Percentiles rank a stretch among this genome's conserved stretches.
phyloP scores from a whole-genome alignment of 108 stramenopile genomes.

The Cylindrotheca fusiformis region DNA sequence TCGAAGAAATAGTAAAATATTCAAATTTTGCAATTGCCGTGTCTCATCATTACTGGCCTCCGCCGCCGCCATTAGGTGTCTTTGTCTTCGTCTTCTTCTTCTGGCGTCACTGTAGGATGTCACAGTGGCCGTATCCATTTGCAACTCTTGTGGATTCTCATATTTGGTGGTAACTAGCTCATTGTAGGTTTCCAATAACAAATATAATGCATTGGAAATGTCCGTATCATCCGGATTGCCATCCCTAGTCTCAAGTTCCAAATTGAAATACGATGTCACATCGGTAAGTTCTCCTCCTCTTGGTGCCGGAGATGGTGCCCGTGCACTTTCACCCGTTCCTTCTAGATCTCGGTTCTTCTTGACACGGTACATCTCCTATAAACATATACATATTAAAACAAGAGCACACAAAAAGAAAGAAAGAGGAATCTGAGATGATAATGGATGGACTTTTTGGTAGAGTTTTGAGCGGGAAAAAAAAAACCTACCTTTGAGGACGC shows the following conservation, averaged over 20 bases:
- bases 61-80: neutral
- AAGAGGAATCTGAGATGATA: too few species aligned
- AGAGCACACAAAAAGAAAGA: too few species aligned
- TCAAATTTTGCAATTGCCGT: neutral
- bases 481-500: too few species aligned
- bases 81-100: too few species aligned
- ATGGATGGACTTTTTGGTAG: too few species aligned
- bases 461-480: too few species aligned
- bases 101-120: neutral
- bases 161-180: neutral
- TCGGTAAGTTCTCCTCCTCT: neutral
- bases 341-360: too few species aligned
- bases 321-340: too few species aligned
- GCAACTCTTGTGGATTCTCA: neutral
- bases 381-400: too few species aligned
- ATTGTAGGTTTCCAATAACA: neutral
- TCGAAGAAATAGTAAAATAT: neutral
- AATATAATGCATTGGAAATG: neutral
- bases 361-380: too few species aligned
- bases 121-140: neutral
- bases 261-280: neutral
- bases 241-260: neutral
- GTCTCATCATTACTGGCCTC: too few species aligned
- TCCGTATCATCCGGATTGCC: neutral
- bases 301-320: neutral